phyloP scores from a whole-genome alignment of 2,329 filamentous ascomycete species.

The Paecilomyces fulvus region DNA sequence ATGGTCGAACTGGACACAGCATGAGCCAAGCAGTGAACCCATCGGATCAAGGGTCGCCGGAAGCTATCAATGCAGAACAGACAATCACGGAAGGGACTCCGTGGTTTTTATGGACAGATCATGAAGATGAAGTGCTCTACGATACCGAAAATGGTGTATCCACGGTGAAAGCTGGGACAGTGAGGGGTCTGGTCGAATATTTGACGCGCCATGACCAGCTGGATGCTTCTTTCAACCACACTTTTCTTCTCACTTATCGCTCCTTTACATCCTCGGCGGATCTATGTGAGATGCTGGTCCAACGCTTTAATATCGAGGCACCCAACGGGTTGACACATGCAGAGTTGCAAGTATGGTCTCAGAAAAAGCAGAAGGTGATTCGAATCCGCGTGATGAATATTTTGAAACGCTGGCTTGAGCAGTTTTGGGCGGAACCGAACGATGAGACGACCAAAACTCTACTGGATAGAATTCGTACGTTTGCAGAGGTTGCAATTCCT shows the following conservation, averaged over 20 bases:
- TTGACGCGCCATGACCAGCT: constrained; percentile 86
- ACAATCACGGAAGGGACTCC: not conserved
- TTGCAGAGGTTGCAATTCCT: constrained; percentile 43
- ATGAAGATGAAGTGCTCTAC: not conserved
- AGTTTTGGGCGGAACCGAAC: constrained; percentile 90
- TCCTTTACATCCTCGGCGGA: constrained; percentile 83
- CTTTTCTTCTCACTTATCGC: constrained; percentile 84
- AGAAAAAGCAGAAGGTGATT: constrained; percentile 83
- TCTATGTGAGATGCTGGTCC: constrained; percentile 78
- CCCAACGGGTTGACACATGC: constrained; percentile 61
- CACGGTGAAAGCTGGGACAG: constrained; percentile 48
- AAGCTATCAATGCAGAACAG: not conserved
- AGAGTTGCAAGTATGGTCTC: constrained; percentile 73
- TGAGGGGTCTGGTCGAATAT: constrained; percentile 83
- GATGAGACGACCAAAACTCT: constrained; percentile 57
- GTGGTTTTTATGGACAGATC: constrained; percentile 1
- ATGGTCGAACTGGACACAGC: not conserved
- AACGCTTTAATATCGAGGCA: constrained; percentile 79
- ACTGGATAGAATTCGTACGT: constrained; percentile 73
- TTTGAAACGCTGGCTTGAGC: constrained; percentile 90
- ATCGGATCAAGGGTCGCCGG: not conserved
- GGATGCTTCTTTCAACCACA: constrained; percentile 87
- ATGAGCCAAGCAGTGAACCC: not conserved
- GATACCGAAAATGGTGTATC: not conserved
- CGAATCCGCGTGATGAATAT: constrained; percentile 91